These are phyloP conservation scores for Arabidopsis hybrid DNA, from an alignment of 441 rosid genomes.

Conservation along the genomic window DNA sequence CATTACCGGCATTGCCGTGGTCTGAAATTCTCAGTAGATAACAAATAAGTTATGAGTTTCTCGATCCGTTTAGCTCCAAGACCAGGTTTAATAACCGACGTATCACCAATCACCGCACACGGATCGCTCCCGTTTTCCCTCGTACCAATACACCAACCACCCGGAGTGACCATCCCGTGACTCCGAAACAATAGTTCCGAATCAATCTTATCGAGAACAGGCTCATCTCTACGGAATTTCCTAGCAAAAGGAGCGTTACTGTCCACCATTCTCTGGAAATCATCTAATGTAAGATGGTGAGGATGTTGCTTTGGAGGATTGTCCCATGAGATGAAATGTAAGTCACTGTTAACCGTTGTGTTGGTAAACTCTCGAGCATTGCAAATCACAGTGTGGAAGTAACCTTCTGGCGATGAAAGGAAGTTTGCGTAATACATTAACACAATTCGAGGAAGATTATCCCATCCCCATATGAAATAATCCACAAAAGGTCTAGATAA, in stretches of 20 bases:
- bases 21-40: slow-evolving; percentile 76
- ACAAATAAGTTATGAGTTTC: slow-evolving; percentile 62
- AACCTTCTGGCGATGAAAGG: slow-evolving; percentile 97
- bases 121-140: slow-evolving; percentile 81
- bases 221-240: slow-evolving; percentile 71
- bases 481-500: slow-evolving; percentile 87
- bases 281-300: slow-evolving; percentile 65
- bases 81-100: slow-evolving; percentile 69
- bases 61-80: slow-evolving; percentile 79
- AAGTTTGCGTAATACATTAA: slow-evolving; percentile 95
- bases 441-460: slow-evolving; percentile 81
- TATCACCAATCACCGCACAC: slow-evolving; percentile 64
- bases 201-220: slow-evolving; percentile 82
- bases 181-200: slow-evolving; percentile 75
- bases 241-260: slow-evolving; percentile 93
- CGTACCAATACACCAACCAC: slow-evolving; percentile 89
- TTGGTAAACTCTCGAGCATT: slow-evolving; percentile 79
- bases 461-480: slow-evolving; percentile 98
- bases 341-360: slow-evolving; percentile 91
- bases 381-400: slow-evolving; percentile 91
- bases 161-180: slow-evolving; percentile 69
- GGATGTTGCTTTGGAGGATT: slow-evolving; percentile 99
- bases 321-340: slow-evolving; percentile 97
- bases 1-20: slow-evolving; percentile 84
- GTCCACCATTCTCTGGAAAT: slow-evolving; percentile 68